phyloP scores from a whole-genome alignment of 139 green algal genomes.

The Spirogloea muscicola region DNA sequence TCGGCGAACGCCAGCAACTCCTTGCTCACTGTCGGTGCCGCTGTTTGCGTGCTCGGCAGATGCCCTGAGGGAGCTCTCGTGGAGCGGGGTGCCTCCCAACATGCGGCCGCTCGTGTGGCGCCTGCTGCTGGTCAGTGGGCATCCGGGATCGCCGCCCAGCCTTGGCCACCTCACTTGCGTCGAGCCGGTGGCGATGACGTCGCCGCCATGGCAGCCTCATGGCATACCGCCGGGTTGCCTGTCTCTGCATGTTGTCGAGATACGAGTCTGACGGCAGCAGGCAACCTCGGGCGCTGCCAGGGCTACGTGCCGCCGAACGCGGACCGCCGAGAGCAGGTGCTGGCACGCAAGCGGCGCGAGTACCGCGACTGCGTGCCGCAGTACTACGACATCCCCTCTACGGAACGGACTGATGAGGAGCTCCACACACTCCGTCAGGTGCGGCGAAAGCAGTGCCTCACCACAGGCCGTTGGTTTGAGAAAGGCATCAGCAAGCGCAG shows the following conservation, averaged over 20 bases:
- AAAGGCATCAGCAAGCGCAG: too few species aligned
- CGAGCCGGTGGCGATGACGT: neutral
- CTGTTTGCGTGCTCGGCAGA: too few species aligned
- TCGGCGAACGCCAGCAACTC: too few species aligned
- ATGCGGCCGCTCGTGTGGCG: conserved; percentile 79
- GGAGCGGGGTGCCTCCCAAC: conserved; percentile 76
- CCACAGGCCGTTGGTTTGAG: too few species aligned
- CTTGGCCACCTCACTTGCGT: neutral
- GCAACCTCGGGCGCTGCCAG: neutral
- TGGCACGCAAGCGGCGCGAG: conserved; percentile 77
- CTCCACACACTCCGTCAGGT: conserved; percentile 75
- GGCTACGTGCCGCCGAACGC: conserved; percentile 84
- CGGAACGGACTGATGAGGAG: conserved; percentile 74
- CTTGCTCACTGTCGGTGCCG: too few species aligned
- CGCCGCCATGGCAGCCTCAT: neutral
- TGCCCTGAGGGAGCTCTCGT: conserved; percentile 75
- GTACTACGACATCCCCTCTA: conserved; percentile 75
- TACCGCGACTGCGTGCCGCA: conserved; percentile 77
- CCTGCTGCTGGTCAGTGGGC: conserved; percentile 63
- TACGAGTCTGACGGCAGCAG: neutral
- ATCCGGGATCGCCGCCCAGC: neutral
- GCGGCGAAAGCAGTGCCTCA: conserved; percentile 47
- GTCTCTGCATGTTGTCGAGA: neutral
- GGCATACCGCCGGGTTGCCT: neutral
- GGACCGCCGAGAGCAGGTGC: conserved; percentile 57